phyloP scores from a whole-genome alignment of 2,329 filamentous ascomycete genomes.

The Fusarium sarcochroum region DNA sequence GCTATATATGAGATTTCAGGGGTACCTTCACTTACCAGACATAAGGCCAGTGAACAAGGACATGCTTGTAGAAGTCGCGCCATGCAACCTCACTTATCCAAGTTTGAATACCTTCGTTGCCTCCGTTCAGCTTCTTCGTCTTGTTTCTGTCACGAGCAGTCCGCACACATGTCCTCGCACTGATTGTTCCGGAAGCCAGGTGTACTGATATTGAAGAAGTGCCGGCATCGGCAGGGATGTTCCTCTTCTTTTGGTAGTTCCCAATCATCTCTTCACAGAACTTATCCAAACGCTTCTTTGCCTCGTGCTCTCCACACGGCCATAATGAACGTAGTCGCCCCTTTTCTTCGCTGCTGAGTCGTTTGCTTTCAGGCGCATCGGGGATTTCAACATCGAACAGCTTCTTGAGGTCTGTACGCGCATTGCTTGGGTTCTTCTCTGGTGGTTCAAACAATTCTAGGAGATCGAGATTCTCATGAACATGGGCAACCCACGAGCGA shows the following conservation, averaged over 20 bases:
- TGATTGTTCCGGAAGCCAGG: slow-evolving; percentile 76
- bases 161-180: slow-evolving; percentile 75
- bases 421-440: slow-evolving; percentile 51
- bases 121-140: slow-evolving; percentile 75
- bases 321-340: slow-evolving; percentile 72
- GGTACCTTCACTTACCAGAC: slow-evolving; percentile 69
- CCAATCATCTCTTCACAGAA: slow-evolving; percentile 77
- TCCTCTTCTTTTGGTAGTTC: slow-evolving; percentile 74
- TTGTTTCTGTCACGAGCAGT: slow-evolving; percentile 74
- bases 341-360: slow-evolving; percentile 70
- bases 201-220: slow-evolving; percentile 82
- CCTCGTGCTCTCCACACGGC: slow-evolving; percentile 83
- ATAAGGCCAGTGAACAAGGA: slow-evolving; percentile 88
- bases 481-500: slow-evolving; percentile 78
- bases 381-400: slow-evolving; percentile 76
- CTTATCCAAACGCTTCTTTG: slow-evolving; percentile 70
- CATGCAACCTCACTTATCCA: slow-evolving; percentile 91
- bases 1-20: background rate
- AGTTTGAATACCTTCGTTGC: slow-evolving; percentile 73
- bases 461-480: slow-evolving; percentile 78
- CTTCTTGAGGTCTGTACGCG: slow-evolving; percentile 61
- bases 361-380: slow-evolving; percentile 73
- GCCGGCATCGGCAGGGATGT: slow-evolving; percentile 71
- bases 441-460: slow-evolving; percentile 71
- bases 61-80: slow-evolving; percentile 91